Conservation (phyloP, 129 eudicot genomes). For the Calendula officinalis region DNA sequence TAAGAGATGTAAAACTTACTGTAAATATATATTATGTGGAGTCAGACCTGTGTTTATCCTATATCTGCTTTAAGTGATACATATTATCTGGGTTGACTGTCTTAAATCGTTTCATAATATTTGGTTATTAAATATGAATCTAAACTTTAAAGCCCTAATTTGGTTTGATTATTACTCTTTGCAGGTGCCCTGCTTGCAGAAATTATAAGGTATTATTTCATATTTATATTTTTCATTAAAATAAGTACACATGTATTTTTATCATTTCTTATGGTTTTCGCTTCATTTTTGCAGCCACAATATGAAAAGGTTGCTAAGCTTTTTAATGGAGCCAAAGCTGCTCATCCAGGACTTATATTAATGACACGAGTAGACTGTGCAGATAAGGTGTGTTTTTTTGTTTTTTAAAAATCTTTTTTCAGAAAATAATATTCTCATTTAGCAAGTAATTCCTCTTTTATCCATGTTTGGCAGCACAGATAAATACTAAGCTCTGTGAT, state of each 20-base stretch:
- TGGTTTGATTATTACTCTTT: slow-evolving; percentile 25
- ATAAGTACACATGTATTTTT: slow-evolving; percentile 4
- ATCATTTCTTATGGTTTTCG: slow-evolving; percentile 5
- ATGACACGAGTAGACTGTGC: slow-evolving; percentile 97
- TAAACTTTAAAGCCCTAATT: slow-evolving; percentile 26
- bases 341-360: slow-evolving; percentile 80
- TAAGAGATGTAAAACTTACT: no score
- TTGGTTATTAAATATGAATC: neutral
- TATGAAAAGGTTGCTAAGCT: slow-evolving; percentile 93
- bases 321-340: slow-evolving; percentile 82
- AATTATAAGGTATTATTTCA: slow-evolving; percentile 69
- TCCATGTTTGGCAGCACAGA: slow-evolving; percentile 94
- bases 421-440: slow-evolving; percentile 10
- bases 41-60: no score
- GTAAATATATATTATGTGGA: no score
- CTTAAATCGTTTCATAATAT: no score
- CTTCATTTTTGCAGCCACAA: slow-evolving; percentile 62
- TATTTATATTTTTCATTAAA: neutral
- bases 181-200: slow-evolving; percentile 99
- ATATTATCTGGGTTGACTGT: no score
- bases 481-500: slow-evolving; percentile 82
- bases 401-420: slow-evolving; percentile 6
- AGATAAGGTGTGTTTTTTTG: slow-evolving; percentile 50
- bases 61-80: no score
- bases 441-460: slow-evolving; percentile 41